Evolutionary conservation across 2,329 filamentous ascomycete genomes (phyloP).

Genomic region (Hymenoscyphus infarciens): DNA sequence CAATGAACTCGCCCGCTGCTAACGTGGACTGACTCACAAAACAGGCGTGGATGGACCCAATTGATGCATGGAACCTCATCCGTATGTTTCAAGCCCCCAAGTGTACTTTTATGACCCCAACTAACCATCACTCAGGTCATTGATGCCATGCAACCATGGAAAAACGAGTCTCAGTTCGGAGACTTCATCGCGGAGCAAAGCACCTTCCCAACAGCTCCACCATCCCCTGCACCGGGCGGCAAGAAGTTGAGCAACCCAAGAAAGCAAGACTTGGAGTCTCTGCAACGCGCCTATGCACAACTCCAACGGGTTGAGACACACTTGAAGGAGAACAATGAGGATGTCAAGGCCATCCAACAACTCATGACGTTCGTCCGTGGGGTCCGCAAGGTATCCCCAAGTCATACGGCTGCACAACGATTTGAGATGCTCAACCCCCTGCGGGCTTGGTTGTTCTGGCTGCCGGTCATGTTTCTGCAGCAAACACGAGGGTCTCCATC

Average conservation of each 20-base stretch:
- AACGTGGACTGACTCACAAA: slow-evolving; percentile 36
- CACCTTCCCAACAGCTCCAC: slow-evolving; percentile 65
- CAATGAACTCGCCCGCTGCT: slow-evolving; percentile 27
- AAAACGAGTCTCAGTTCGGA: slow-evolving; percentile 80
- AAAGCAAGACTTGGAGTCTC: slow-evolving; percentile 67
- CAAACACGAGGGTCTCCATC: slow-evolving; percentile 71
- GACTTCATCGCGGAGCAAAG: slow-evolving; percentile 79
- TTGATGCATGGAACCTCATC: slow-evolving; percentile 88
- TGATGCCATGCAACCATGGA: slow-evolving; percentile 87
- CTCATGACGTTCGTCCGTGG: slow-evolving; percentile 70
- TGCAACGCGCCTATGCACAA: slow-evolving; percentile 64
- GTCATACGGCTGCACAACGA: slow-evolving; percentile 72
- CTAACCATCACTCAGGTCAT: slow-evolving; percentile 60
- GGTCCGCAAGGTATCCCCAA: slow-evolving; percentile 66
- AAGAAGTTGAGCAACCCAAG: slow-evolving; percentile 56
- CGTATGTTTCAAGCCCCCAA: slow-evolving; percentile 48
- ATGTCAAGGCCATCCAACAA: slow-evolving; percentile 65
- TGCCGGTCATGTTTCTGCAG: slow-evolving; percentile 80
- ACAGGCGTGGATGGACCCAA: slow-evolving; percentile 86
- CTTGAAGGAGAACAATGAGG: slow-evolving; percentile 65
- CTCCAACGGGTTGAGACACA: slow-evolving; percentile 65
- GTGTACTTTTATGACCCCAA: not conserved
- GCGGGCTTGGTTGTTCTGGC: slow-evolving; percentile 92
- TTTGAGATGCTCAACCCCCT: slow-evolving; percentile 88
- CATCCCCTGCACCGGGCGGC: slow-evolving; percentile 58